phyloP scores from a whole-genome alignment of 2,329 filamentous ascomycete genomes.

The Aulographum hederae region DNA sequence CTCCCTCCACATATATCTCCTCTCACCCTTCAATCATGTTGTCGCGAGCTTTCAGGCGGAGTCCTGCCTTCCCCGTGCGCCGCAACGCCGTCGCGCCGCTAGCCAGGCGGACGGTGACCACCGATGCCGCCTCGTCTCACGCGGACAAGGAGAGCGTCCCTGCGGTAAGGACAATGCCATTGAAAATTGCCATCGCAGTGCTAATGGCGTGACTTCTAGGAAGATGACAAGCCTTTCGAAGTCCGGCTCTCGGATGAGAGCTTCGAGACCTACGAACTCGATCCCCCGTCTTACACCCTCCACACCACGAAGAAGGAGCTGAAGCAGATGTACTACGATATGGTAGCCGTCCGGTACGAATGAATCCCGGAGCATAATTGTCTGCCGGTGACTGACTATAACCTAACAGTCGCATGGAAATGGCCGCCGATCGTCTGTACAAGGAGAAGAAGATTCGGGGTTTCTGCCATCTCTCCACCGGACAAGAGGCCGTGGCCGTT shows the following conservation, averaged over 20 bases:
- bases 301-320: slow-evolving; percentile 93
- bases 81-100: slow-evolving; percentile 26
- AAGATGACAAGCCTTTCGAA: slow-evolving; percentile 84
- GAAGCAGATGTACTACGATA: slow-evolving; percentile 98
- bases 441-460: slow-evolving; percentile 99
- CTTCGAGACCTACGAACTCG: slow-evolving; percentile 98
- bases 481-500: slow-evolving; percentile 91
- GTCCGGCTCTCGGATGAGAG: slow-evolving; percentile 92
- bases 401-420: slow-evolving; percentile 77
- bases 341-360: slow-evolving; percentile 78
- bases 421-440: slow-evolving; percentile 97
- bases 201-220: slow-evolving; percentile 30
- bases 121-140: slow-evolving; percentile 82
- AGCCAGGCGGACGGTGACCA: slow-evolving; percentile 66
- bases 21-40: slow-evolving; percentile 7
- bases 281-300: slow-evolving; percentile 84
- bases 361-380: background rate
- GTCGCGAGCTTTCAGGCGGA: slow-evolving; percentile 8
- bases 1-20: too few species aligned
- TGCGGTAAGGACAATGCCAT: too few species aligned
- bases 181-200: background rate
- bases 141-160: slow-evolving; percentile 61
- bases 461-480: slow-evolving; percentile 97
- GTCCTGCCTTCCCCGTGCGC: slow-evolving; percentile 15
- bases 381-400: background rate